Evolutionary conservation across 495 filamentous ascomycete genomes (phyloP).

Genomic region (Penicillium steckii): DNA sequence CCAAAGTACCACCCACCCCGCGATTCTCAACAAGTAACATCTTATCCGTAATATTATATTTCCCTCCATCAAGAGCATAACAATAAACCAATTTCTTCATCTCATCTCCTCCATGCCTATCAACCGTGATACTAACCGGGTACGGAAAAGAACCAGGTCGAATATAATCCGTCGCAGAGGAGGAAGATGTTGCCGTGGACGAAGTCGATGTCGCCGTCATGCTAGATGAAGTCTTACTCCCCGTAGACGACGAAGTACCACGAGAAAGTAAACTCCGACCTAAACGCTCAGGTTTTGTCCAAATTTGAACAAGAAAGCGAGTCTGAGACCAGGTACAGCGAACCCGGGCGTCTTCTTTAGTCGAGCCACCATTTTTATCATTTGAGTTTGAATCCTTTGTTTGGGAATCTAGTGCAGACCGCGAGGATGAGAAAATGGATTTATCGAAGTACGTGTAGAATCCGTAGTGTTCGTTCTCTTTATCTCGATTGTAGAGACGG

Average conservation of each 20-base stretch:
- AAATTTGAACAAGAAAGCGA: slow-evolving; percentile 86
- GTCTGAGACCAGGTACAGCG: slow-evolving; percentile 81
- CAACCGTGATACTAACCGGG: slow-evolving; percentile 75
- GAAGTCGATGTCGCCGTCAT: slow-evolving; percentile 22
- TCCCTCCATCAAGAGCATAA: slow-evolving; percentile 55
- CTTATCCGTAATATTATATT: slow-evolving; percentile 50
- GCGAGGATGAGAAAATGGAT: slow-evolving; percentile 72
- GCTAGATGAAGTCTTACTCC: slow-evolving; percentile 11
- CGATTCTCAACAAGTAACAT: slow-evolving; percentile 60
- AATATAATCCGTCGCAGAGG: slow-evolving; percentile 52
- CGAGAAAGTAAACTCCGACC: slow-evolving; percentile 44
- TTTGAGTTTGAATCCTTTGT: slow-evolving; percentile 35
- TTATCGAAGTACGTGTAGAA: slow-evolving; percentile 93
- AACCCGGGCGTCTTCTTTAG: slow-evolving; percentile 56
- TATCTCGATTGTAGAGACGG: slow-evolving; percentile 79
- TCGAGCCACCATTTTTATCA: slow-evolving; percentile 66
- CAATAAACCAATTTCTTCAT: slow-evolving; percentile 68
- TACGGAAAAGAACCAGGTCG: slow-evolving; percentile 81
- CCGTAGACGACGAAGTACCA: neutral
- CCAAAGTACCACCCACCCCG: slow-evolving; percentile 53
- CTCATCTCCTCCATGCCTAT: slow-evolving; percentile 72
- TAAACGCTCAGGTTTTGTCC: slow-evolving; percentile 58
- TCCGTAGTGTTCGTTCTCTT: slow-evolving; percentile 81
- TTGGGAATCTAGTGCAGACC: slow-evolving; percentile 35
- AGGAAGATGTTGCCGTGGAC: slow-evolving; percentile 25